Evolutionary conservation across 305 asterid species (phyloP).

Genomic region (Fraxinus paxiana): DNA sequence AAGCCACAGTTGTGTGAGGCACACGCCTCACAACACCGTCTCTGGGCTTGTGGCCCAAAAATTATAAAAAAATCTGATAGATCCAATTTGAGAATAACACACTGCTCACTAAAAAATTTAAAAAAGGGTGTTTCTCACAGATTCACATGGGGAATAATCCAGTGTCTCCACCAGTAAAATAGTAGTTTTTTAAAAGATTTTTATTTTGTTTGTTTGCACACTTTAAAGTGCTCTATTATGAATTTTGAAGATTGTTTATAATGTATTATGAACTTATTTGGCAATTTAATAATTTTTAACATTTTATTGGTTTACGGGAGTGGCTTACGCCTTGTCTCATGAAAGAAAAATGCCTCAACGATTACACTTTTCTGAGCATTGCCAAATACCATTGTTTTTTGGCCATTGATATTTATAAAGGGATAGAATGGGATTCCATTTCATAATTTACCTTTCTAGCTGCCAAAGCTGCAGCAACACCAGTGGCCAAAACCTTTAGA

Average conservation of each 20-base stretch:
- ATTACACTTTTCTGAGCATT: neutral
- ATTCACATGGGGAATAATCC: neutral
- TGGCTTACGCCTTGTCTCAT: neutral
- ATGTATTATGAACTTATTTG: neutral
- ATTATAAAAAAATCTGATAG: neutral
- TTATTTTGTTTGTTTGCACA: neutral
- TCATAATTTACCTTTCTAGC: slow-evolving; percentile 73
- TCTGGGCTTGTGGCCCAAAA: neutral
- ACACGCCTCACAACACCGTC: neutral
- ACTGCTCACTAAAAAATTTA: neutral
- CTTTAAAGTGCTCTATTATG: neutral
- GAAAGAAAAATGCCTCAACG: neutral
- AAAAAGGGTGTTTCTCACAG: neutral
- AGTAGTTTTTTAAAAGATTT: neutral
- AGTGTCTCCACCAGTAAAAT: neutral
- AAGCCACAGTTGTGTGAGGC: neutral
- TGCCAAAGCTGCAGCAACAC: slow-evolving; percentile 96
- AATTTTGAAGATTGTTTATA: neutral
- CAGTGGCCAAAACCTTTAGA: slow-evolving; percentile 95
- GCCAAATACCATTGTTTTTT: neutral
- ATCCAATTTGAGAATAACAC: neutral
- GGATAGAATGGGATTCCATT: slow-evolving; percentile 8
- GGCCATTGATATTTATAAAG: slow-evolving; percentile 4
- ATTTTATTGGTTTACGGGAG: neutral
- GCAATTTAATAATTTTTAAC: neutral